These are phyloP conservation scores for Colletotrichum theobromicola DNA, from an alignment of 2,329 filamentous ascomycete species.

Conservation along the genomic window DNA sequence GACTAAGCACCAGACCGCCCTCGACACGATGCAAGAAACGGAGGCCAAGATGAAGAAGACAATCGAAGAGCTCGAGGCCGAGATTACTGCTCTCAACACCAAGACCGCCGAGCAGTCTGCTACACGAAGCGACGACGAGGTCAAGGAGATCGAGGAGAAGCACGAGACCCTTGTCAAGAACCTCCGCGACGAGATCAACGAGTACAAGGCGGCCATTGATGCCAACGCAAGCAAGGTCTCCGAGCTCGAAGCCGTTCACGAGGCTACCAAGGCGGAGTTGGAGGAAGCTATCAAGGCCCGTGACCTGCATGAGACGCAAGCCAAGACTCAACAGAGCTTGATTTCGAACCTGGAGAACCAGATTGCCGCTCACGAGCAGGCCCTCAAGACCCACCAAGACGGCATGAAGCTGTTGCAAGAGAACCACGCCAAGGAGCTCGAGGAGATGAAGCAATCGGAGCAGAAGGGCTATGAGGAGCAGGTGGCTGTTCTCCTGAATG, in stretches of 20 bases:
- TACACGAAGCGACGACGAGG: constrained; percentile 44
- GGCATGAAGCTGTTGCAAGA: constrained; percentile 53
- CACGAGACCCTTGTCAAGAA: constrained; percentile 65
- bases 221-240: constrained; percentile 72
- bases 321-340: constrained; percentile 50
- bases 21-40: constrained; percentile 73
- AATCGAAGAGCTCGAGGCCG: constrained; percentile 73
- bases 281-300: constrained; percentile 68
- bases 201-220: constrained; percentile 78
- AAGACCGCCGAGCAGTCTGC: constrained; percentile 49
- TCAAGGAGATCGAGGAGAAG: constrained; percentile 54
- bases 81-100: constrained; percentile 59
- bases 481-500: constrained; percentile 61
- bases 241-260: constrained; percentile 76
- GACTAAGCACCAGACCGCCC: constrained; percentile 71
- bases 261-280: constrained; percentile 69
- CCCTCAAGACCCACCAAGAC: constrained; percentile 60
- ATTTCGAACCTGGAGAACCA: constrained; percentile 61
- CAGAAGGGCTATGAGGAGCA: constrained; percentile 63
- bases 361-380: constrained; percentile 63
- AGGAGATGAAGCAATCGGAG: constrained; percentile 52
- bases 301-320: constrained; percentile 53
- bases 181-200: constrained; percentile 77
- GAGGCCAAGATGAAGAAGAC: constrained; percentile 76
- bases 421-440: constrained; percentile 55